phyloP scores from a whole-genome alignment of 78 protist genomes.

The Creolimax fragrantissima region DNA sequence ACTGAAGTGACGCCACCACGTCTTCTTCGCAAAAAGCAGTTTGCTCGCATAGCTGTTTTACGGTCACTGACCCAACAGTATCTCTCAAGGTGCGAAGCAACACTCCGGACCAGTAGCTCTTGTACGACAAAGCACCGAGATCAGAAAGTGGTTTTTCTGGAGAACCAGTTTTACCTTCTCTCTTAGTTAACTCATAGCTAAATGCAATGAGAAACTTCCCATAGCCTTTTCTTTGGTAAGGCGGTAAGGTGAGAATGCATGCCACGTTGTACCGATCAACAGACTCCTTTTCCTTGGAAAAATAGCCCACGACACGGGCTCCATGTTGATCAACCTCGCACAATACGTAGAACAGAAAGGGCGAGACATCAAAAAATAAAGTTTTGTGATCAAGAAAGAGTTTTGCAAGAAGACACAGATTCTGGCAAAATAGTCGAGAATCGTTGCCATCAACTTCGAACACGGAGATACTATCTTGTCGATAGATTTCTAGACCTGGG shows the following conservation, averaged over 20 bases:
- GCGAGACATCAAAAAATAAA: conserved; percentile 61
- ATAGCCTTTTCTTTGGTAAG: conserved; percentile 70
- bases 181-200: conserved; percentile 57
- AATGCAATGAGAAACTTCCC: conserved; percentile 61
- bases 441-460: conserved; percentile 41
- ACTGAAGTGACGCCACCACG: neutral
- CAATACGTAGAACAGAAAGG: conserved; percentile 75
- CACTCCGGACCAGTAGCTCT: conserved; percentile 40
- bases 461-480: neutral
- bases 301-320: conserved; percentile 72
- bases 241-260: conserved; percentile 78
- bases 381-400: conserved; percentile 85
- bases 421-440: conserved; percentile 52
- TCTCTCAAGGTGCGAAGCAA: neutral
- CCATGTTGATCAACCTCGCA: conserved; percentile 40
- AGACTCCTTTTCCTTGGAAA: conserved; percentile 64
- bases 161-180: conserved; percentile 56
- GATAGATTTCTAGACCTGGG: conserved; percentile 57
- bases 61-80: neutral
- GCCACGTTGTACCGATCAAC: conserved; percentile 65
- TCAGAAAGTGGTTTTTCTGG: conserved; percentile 88
- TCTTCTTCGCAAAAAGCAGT: conserved; percentile 41
- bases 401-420: conserved; percentile 75
- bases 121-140: conserved; percentile 63
- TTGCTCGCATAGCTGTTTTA: neutral